Percentiles rank a stretch among this genome's conserved stretches.
Conservation (phyloP, 345 rosid genomes). For the Zanthoxylum bungeanum region DNA sequence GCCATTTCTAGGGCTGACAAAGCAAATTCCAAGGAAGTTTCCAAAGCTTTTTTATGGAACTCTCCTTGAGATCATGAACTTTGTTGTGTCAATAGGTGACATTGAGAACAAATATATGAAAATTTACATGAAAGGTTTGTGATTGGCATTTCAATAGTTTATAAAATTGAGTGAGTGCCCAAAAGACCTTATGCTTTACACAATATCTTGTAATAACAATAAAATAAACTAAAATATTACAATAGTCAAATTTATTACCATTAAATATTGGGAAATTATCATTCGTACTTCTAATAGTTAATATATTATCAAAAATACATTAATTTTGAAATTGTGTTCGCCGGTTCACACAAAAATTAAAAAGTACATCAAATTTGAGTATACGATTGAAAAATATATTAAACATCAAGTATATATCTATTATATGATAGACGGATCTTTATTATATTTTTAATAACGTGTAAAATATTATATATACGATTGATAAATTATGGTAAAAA, state of each 20-base stretch:
- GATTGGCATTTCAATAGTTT: not conserved
- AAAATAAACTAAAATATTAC: not conserved
- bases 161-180: not conserved
- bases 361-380: too few relatives aligned
- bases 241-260: not conserved
- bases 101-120: slow-evolving; percentile 12
- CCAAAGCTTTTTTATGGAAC: slow-evolving; percentile 18
- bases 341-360: too few relatives aligned
- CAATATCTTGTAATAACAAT: not conserved
- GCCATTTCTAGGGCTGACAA: slow-evolving; percentile 15
- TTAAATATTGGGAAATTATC: not conserved
- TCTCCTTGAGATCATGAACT: slow-evolving; percentile 19
- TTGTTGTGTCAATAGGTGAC: slow-evolving; percentile 31
- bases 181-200: not conserved
- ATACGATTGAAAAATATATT: too few relatives aligned
- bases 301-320: too few relatives aligned
- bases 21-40: slow-evolving; percentile 43
- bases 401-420: too few relatives aligned
- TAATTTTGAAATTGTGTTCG: too few relatives aligned
- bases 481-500: too few relatives aligned
- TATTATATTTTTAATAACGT: too few relatives aligned
- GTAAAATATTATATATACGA: too few relatives aligned
- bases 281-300: too few relatives aligned
- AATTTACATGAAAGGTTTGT: not conserved
- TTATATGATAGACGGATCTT: too few relatives aligned